Evolutionary conservation across 192 early-diverging fungal genomes (phyloP), one percentile per base, ranked within the genome.

Genomic region (Backusella circina): DNA sequence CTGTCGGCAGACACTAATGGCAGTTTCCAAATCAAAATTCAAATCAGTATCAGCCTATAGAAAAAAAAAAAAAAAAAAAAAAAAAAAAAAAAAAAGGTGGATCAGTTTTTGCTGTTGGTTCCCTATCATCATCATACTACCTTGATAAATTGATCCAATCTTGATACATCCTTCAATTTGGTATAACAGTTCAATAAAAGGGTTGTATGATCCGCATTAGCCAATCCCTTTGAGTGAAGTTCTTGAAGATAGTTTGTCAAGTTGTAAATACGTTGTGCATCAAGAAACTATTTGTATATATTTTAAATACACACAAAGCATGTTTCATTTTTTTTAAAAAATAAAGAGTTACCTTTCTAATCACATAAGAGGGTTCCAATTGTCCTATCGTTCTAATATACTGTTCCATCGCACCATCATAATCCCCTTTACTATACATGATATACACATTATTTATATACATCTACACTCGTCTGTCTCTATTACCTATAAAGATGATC

Each of bases 121-220:
- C n/a, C n/a, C n/a, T n/a, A n/a, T n/a, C 4, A 6, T 13, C 18
- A 15, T 16, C 30, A 39, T 65, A 2, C 21, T 61, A 88, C 87
- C 85, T 93, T 91, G 71, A 99, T 93, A 78, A 99, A 98, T 80
- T 89, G 88, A 81, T 96, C 92, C 5, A 99, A 79, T n/a, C 91
- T 75, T 64, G 88, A 87, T 18, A 94, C 91, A 82, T 96, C 96
- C 71, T 94, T 93, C 31, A 97, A 85, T 82, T 98, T 97, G 7
- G 97, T 96, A 80, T 99, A 99, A 86, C 98, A 99, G 80, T 98
- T 98, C 15, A 99, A 85, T 51, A 99, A 83, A 73, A 98, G 83
- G 1, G 98, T 99, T 0, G 98, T 99, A 80, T 99, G 98, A 77
- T 99, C 96, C 2, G 92, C 86, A 54, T 95, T 97, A 18, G 96